Conservation (phyloP, 129 eudicot species). For the Logfia minima region DNA sequence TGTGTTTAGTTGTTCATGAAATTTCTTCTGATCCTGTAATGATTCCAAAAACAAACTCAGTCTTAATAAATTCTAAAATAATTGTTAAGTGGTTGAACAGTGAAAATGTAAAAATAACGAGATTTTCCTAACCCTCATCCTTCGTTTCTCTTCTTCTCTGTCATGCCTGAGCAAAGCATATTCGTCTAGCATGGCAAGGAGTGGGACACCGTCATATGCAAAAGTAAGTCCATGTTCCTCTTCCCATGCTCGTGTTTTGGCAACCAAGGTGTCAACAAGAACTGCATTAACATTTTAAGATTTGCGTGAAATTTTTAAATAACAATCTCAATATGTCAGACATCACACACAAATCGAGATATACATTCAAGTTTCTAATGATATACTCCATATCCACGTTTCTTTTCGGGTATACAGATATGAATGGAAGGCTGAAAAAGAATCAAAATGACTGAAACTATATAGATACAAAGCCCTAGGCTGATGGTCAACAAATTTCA, state of each 20-base stretch:
- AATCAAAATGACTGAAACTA: constrained; percentile 2
- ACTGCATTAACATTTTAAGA: constrained; percentile 45
- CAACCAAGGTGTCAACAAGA: constrained; percentile 82
- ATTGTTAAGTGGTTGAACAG: background rate
- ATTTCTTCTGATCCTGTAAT: constrained; percentile 89
- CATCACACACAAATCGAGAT: background rate
- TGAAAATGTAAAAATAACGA: background rate
- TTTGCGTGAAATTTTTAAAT: background rate
- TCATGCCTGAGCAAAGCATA: constrained; percentile 89
- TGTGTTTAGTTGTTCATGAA: constrained; percentile 64
- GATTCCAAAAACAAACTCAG: constrained; percentile 4
- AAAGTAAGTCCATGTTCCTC: constrained; percentile 80
- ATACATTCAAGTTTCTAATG: background rate
- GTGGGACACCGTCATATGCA: constrained; percentile 93
- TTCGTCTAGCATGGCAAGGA: constrained; percentile 96
- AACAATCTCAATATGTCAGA: constrained; percentile 9
- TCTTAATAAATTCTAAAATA: background rate
- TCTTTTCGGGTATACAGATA: background rate
- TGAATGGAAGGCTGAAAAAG: background rate
- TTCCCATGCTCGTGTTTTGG: constrained; percentile 93
- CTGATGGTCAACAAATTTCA: background rate
- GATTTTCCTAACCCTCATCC: constrained; percentile 66
- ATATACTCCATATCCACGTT: background rate
- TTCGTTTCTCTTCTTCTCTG: constrained; percentile 96
- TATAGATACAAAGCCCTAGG: background rate